Base-by-base conservation (phyloP, 2,329 filamentous ascomycete species). In the Alternaria gaisen region DNA sequence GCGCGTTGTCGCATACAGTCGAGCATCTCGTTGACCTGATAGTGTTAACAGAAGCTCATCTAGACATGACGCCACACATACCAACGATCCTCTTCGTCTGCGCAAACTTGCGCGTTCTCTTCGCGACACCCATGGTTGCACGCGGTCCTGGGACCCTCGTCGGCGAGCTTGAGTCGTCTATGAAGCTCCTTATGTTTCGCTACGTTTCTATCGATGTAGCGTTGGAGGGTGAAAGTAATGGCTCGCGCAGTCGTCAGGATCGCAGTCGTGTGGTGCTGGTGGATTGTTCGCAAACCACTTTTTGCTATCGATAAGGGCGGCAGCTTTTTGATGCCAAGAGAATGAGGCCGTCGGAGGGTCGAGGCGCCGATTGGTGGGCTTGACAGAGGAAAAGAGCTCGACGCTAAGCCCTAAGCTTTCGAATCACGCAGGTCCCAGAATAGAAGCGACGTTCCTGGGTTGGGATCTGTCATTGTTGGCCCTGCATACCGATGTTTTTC, bases 71-170 rank as follows among this genome's bases (percentile, higher is more conserved):
- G 20, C 5, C 14, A 34, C 14, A 26, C 68, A 34, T 60, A 76
- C 91, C 90, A 70, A 97, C 93, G 54, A 97, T 83, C 70, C 92
- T 86, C 83, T 97, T 96, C 75, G 93, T 88, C 80, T 73, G 68
- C 60, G 89, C 94, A 79, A 97, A 98, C 83, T 97, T 97, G 83
- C 94, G 89, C 54, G 92, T 97, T 79, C 90, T 92, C 84, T 97
- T 97, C 65, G 90, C 88, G 70, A 93, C 88, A 81, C 93, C 94
- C 94, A 97, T 97, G 36, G 63, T 79, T 70, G 68, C 57, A 62
- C 53, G 60, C 30, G 28, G 60, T 61, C 36, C 53, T 65, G 57
- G 54, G 28, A n/a, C 14, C 1, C n/a, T 26, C 12, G 43, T 20
- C 18, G 2, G 20, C 14, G 14, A 22, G 8, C n/a, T 46, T 16